Evolutionary conservation across 2,329 filamentous ascomycete genomes (phyloP), one percentile per base, ranked within the genome.

Genomic region (Ciborinia camelliae): DNA sequence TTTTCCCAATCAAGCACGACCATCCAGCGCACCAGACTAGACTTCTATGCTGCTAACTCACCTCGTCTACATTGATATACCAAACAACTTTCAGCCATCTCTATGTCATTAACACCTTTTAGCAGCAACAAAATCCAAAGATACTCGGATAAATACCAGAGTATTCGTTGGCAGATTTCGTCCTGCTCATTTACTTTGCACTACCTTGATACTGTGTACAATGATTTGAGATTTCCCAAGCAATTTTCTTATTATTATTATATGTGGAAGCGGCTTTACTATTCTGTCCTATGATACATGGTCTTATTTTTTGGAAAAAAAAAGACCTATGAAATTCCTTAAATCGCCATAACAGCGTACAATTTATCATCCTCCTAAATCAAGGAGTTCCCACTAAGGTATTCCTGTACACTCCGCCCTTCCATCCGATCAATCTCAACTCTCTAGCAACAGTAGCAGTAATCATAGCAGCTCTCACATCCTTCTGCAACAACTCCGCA

Each of bases 271-370:
- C 26, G 28, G 9, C 15, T 51, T 20, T n/a, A n/a, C n/a, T n/a
- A n/a, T n/a, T n/a, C n/a, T n/a, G n/a, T n/a, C n/a, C n/a, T n/a
- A n/a, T n/a, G n/a, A n/a, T n/a, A n/a, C n/a, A n/a, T 4, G 23
- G 15, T 8, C 0, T 41, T 2, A 5, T 20, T 12, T 4, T 2
- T 10, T 20, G 7, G 1, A 1, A 1, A 28, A 6, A 12, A 32
- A 51, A 20, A 32, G 8, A 7, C 7, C 7, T 10, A 28, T n/a
- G 12, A 8, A 23, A 18, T 18, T 23, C 41, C 18, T n/a, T n/a
- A 3, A 43, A 23, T 23, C 10, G 14, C 4, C 12, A 58, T 23
- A 18, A 15, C 8, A 26, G 1, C 8, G 26, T 10, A 6, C n/a
- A 47, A 32, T n/a, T 28, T 23, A 23, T 18, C 28, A 26, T 20